Percentiles rank a stretch among this genome's conserved stretches.
Conservation (phyloP, 805 yeast species). For the Komagataella pseudopastoris region DNA sequence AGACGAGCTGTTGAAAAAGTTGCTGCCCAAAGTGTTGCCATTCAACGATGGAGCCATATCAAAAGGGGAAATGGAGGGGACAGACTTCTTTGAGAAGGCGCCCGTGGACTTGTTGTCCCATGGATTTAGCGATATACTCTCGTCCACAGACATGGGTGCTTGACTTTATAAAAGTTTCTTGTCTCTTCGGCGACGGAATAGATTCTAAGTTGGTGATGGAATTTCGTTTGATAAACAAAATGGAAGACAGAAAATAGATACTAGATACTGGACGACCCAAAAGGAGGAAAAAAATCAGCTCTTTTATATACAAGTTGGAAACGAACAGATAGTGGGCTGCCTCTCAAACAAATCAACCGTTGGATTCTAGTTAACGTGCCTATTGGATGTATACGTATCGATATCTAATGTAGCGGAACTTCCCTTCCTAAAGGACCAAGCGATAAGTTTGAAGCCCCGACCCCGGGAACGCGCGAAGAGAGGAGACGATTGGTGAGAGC, state of each 20-base stretch:
- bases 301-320: neutral
- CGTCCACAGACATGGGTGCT: slow-evolving; percentile 9
- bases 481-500: neutral
- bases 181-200: neutral
- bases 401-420: neutral
- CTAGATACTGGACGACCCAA: neutral
- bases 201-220: neutral
- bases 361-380: neutral
- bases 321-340: neutral
- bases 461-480: neutral
- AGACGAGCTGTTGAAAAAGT: slow-evolving; percentile 12
- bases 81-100: slow-evolving; percentile 6
- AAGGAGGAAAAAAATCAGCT: neutral
- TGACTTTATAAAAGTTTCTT: neutral
- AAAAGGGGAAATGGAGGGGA: slow-evolving; percentile 7
- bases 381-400: neutral
- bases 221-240: neutral
- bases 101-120: slow-evolving; percentile 14
- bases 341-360: neutral
- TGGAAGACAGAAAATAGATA: neutral
- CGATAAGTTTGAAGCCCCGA: neutral
- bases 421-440: neutral
- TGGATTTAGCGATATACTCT: slow-evolving; percentile 12
- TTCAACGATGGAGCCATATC: neutral
- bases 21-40: slow-evolving; percentile 14